phyloP scores from a whole-genome alignment of 345 rosid species.

The Camelina laxa region DNA sequence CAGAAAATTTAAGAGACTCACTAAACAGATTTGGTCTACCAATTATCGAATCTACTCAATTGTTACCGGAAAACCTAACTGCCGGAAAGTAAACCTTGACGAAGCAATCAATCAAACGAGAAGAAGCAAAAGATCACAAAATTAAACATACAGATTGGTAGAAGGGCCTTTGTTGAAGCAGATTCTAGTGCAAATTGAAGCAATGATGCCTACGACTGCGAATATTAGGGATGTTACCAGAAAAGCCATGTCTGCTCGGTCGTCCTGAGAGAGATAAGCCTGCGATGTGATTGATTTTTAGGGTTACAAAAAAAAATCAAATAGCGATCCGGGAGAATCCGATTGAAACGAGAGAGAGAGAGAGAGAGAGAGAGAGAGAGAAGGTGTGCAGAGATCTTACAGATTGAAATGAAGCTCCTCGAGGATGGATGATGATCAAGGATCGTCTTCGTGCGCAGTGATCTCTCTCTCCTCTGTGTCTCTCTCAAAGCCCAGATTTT shows the following conservation, averaged over 20 bases:
- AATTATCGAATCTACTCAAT: neutral
- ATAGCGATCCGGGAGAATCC: neutral
- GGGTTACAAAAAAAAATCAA: neutral
- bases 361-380: neutral
- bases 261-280: slow-evolving; percentile 36
- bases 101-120: neutral
- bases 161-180: slow-evolving; percentile 96
- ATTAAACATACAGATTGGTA: slow-evolving; percentile 71
- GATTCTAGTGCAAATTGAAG: slow-evolving; percentile 78
- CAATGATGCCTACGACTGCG: slow-evolving; percentile 76
- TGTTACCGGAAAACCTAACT: neutral
- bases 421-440: slow-evolving; percentile 19
- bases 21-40: neutral
- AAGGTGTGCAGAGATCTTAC: slow-evolving; percentile 12
- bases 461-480: neutral
- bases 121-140: neutral
- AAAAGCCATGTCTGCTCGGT: slow-evolving; percentile 68
- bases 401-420: slow-evolving; percentile 16
- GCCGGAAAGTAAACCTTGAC: neutral
- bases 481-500: slow-evolving; percentile 24
- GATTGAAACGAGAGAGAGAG: neutral
- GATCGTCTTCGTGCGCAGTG: slow-evolving; percentile 22
- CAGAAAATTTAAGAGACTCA: neutral
- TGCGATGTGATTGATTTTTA: neutral
- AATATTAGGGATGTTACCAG: slow-evolving; percentile 80